phyloP scores from a whole-genome alignment of 352 stramenopile species.

The Pythium monospermum region DNA sequence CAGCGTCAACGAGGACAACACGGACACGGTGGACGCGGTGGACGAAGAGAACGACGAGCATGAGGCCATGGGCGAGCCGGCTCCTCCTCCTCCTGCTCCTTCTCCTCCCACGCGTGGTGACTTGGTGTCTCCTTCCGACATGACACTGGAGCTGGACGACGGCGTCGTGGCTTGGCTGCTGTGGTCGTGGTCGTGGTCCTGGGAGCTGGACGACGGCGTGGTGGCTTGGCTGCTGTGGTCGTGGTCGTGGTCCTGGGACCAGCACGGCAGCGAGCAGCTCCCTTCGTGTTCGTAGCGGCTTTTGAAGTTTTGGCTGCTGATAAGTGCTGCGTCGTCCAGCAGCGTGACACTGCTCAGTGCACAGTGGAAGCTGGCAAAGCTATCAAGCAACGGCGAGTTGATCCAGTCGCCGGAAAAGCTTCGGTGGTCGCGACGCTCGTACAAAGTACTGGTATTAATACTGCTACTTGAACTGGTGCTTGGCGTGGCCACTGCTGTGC shows the following conservation, averaged over 20 bases:
- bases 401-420: slow-evolving; percentile 19
- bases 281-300: not conserved
- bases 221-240: slow-evolving; percentile 7
- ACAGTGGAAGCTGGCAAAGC: slow-evolving; percentile 19
- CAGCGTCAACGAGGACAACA: slow-evolving; percentile 5
- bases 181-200: no score
- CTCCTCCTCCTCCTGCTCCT: no score
- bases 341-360: slow-evolving; percentile 6
- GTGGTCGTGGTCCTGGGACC: slow-evolving; percentile 15
- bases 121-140: no score
- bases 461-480: no score
- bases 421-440: slow-evolving; percentile 16
- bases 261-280: slow-evolving; percentile 17
- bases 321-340: slow-evolving; percentile 2
- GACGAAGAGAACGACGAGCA: no score
- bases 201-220: no score
- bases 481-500: no score
- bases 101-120: no score
- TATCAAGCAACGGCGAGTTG: slow-evolving; percentile 17
- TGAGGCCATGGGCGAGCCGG: no score
- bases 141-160: no score
- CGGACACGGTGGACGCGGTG: not conserved
- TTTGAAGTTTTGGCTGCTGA: not conserved
- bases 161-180: no score
- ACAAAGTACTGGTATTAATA: slow-evolving; percentile 11